Conservation (phyloP, 139 green algal genomes). For the Bryopsis sp. region DNA sequence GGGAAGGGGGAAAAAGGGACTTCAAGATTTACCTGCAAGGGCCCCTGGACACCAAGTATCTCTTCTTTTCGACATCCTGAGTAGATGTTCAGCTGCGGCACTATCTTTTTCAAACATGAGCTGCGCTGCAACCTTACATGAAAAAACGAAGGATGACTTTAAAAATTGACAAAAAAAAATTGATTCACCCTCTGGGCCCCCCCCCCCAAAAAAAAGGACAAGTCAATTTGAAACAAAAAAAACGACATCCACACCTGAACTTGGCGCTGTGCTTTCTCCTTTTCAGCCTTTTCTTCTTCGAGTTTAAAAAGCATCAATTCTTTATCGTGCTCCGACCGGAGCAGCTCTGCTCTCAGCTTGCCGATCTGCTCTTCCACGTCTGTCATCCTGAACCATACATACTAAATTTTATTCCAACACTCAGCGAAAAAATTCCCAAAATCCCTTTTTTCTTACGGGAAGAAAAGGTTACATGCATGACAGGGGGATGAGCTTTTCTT, state of each 20-base stretch:
- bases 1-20: too few relatives aligned
- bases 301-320: slow-evolving; percentile 68
- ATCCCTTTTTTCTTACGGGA: neutral
- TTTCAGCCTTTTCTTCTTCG: slow-evolving; percentile 59
- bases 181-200: neutral
- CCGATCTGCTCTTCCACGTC: slow-evolving; percentile 23
- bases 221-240: too few relatives aligned
- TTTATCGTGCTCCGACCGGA: slow-evolving; percentile 75
- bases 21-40: too few relatives aligned
- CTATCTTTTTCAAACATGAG: slow-evolving; percentile 7
- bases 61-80: neutral
- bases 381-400: slow-evolving; percentile 18
- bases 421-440: too few relatives aligned
- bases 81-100: neutral
- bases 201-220: too few relatives aligned
- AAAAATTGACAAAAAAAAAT: neutral
- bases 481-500: neutral
- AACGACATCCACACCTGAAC: too few relatives aligned
- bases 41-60: slow-evolving; percentile 8
- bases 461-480: neutral
- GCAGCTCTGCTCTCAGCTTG: slow-evolving; percentile 48
- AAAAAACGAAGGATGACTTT: too few relatives aligned
- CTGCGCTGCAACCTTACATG: too few relatives aligned
- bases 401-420: neutral
- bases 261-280: slow-evolving; percentile 67